These are phyloP conservation scores for Gnaphalium uliginosum DNA, from an alignment of 129 eudicot genomes.

Conservation along the genomic window DNA sequence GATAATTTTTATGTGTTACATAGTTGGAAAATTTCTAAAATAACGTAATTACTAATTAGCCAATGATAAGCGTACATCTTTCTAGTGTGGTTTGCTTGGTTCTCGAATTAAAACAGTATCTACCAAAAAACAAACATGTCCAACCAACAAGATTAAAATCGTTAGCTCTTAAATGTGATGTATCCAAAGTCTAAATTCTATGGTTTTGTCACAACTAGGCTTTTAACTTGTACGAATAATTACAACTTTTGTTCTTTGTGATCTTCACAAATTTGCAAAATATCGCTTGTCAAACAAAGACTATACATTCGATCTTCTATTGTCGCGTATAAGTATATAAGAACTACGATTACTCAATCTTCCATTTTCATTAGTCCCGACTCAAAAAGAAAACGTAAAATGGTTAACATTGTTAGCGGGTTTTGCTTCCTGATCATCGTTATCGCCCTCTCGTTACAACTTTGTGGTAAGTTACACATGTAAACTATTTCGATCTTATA, in stretches of 20 bases:
- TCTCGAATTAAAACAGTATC: slow-evolving; percentile 1
- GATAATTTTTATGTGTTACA: too few relatives aligned
- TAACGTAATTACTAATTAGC: too few relatives aligned
- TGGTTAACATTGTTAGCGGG: neutral
- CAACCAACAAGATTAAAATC: neutral
- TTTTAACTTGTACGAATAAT: slow-evolving; percentile 8
- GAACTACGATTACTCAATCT: neutral
- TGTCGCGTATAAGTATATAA: slow-evolving; percentile 4
- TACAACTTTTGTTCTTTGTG: slow-evolving; percentile 17
- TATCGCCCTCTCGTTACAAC: slow-evolving; percentile 6
- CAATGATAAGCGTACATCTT: too few relatives aligned
- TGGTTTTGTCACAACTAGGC: slow-evolving; percentile 27
- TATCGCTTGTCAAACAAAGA: slow-evolving; percentile 22
- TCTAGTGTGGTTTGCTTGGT: neutral
- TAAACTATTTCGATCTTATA: neutral
- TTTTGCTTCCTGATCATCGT: slow-evolving; percentile 25
- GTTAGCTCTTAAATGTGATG: neutral
- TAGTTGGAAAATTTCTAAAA: too few relatives aligned
- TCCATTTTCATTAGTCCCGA: neutral
- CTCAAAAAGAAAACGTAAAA: neutral
- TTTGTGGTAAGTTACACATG: slow-evolving; percentile 23
- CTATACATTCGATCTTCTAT: neutral
- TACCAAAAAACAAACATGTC: neutral
- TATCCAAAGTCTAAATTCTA: slow-evolving; percentile 27
- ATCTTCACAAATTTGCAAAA: slow-evolving; percentile 20